Conservation (phyloP, 345 rosid genomes). For the Salix arbutifolia region DNA sequence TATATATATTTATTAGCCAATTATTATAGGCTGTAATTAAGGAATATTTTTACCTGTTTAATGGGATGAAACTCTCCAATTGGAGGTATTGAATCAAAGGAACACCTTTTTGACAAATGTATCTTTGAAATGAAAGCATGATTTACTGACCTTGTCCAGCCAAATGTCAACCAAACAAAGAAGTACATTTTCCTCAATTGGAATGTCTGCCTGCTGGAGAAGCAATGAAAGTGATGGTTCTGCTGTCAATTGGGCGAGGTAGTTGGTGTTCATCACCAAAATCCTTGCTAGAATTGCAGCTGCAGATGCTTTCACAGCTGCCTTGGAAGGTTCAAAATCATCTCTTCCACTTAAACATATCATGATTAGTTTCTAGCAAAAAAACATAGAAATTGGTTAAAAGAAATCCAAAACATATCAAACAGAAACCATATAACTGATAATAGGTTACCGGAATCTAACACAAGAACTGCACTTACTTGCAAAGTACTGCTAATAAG, state of each 20-base stretch:
- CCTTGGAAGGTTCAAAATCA: constrained; percentile 73
- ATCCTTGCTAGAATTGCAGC: constrained; percentile 86
- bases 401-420: neutral
- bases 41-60: no score
- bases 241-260: constrained; percentile 80
- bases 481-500: constrained; percentile 75
- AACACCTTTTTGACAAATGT: no score
- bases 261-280: constrained; percentile 90
- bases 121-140: constrained; percentile 2
- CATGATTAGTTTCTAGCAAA: constrained; percentile 65
- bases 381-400: constrained; percentile 13
- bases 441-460: constrained; percentile 11
- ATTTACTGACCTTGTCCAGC: constrained; percentile 83
- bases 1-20: no score
- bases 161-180: constrained; percentile 86
- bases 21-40: no score
- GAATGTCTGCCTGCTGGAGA: constrained; percentile 72
- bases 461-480: constrained; percentile 36
- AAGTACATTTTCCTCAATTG: constrained; percentile 66
- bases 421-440: neutral
- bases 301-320: constrained; percentile 75
- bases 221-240: constrained; percentile 68
- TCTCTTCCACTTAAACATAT: constrained; percentile 89
- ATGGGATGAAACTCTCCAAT: no score
- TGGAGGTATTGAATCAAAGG: no score